phyloP scores from a whole-genome alignment of 495 filamentous ascomycete genomes.

The Penicillium subrubescens region DNA sequence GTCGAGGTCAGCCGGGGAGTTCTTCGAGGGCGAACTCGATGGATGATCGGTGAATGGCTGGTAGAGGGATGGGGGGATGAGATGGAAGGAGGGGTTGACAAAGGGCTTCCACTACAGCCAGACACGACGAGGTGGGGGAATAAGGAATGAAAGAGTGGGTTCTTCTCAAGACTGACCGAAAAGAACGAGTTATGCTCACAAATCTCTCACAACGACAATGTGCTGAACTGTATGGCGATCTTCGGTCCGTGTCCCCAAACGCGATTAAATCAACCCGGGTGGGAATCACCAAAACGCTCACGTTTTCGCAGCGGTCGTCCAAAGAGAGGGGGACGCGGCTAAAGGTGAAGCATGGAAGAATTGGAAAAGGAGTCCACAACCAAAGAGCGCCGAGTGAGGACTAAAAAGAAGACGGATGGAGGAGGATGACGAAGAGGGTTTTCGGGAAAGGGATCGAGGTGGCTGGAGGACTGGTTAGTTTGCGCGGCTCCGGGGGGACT shows the following conservation, averaged over 20 bases:
- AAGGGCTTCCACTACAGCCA: constrained; percentile 13
- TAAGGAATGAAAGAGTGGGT: background rate
- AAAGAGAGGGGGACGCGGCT: constrained; percentile 12
- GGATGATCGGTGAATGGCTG: constrained; percentile 3
- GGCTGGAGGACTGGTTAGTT: constrained; percentile 51
- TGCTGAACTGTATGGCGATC: constrained; percentile 16
- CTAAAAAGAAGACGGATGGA: constrained; percentile 11
- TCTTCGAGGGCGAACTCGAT: background rate
- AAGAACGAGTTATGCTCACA: background rate
- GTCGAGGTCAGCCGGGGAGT: constrained; percentile 1
- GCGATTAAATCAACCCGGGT: constrained; percentile 15
- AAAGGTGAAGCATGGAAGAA: constrained; percentile 21
- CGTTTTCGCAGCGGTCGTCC: constrained; percentile 15
- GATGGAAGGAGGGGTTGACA: constrained; percentile 25
- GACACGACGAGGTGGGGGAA: background rate
- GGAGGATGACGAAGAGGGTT: constrained; percentile 14
- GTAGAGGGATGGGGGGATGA: constrained; percentile 10
- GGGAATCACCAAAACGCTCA: background rate
- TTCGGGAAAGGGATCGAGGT: constrained; percentile 61
- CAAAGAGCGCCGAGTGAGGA: constrained; percentile 26
- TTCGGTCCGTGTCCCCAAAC: constrained; percentile 19
- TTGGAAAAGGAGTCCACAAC: constrained; percentile 16
- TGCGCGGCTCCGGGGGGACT: constrained; percentile 36
- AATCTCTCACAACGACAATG: constrained; percentile 5
- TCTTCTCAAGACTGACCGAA: background rate